Base-by-base conservation (phyloP, 495 filamentous ascomycete species). In the Chaetomium fimeti region DNA sequence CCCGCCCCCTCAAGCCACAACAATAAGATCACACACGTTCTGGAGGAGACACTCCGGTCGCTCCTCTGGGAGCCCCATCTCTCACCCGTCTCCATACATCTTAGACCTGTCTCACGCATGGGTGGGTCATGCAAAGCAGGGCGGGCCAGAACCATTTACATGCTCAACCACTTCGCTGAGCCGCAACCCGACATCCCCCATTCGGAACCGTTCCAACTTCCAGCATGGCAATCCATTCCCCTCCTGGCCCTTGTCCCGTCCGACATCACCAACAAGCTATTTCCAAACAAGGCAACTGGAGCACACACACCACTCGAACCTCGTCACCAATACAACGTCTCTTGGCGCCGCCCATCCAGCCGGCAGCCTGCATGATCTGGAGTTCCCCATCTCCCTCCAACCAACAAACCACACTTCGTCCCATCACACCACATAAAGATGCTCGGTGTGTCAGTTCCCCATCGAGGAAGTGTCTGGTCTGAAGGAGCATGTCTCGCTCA, bases 101-200 rank as follows among this genome's bases (percentile, higher is more conserved):
- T 9, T 36, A 40, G 32, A 24, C 22, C 32, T 57, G 32, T 32
- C 28, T 32, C 51, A 25, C n/a, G 0, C 27, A 15, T 55, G 28
- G 22, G 5, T 2, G 27, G 16, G 22, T 24, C 20, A 25, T 16
- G 24, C 25, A 28, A 11, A 28, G 24, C 25, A 15, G n/a, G 12
- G 27, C 16, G 25, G 4, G 2, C 32, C 32, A 40, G 5, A 27
- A 32, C 27, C 18, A 28, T 12, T 11, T 43, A 11, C 52, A 32
- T 32, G 2, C 28, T 28, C 28, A 54, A 36, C 15, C 52, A 12
- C 5, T 6, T 36, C 27, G 27, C 52, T 36, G 28, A 54, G 16
- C 52, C 52, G 28, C 52, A 53, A 28, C 15, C 52, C 27, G 28
- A 36, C 52, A 36, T 32, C 27, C 52, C 32, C 52, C 52, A 32